phyloP scores from a whole-genome alignment of 2,329 filamentous ascomycete species.

The Microascus cirrosus region DNA sequence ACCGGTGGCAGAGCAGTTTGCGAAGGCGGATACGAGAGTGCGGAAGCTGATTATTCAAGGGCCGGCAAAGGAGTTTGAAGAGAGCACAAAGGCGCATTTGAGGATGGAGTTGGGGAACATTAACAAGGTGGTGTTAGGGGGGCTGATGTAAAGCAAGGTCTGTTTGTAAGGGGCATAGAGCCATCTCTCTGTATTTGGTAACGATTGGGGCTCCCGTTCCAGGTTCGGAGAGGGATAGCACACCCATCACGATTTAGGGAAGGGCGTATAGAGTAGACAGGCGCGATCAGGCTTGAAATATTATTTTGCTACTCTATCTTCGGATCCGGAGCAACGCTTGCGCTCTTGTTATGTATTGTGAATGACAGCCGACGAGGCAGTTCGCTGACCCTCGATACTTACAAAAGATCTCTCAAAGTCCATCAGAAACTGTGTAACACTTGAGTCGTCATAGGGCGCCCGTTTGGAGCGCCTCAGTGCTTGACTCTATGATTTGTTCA shows the following conservation, averaged over 20 bases:
- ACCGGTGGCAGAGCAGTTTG: constrained; percentile 70
- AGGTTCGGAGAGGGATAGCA: not conserved
- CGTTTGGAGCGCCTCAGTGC: constrained; percentile 58
- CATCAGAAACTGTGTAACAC: constrained; percentile 6
- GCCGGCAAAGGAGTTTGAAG: constrained; percentile 87
- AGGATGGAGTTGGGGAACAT: constrained; percentile 77
- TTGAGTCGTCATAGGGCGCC: constrained; percentile 4
- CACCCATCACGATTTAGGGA: not conserved
- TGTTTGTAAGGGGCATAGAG: not conserved
- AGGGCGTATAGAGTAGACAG: not conserved
- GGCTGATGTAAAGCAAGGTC: constrained; percentile 50
- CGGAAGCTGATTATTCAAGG: constrained; percentile 82
- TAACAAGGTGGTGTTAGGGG: constrained; percentile 80
- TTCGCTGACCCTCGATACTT: not conserved
- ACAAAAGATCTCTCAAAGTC: constrained; percentile 1
- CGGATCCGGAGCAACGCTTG: not conserved
- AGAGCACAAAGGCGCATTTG: constrained; percentile 63
- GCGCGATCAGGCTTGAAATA: not conserved
- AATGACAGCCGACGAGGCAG: not conserved
- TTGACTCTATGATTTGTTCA: constrained; percentile 98
- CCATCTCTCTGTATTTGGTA: not conserved
- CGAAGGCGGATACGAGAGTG: constrained; percentile 76
- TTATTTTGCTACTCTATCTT: not conserved
- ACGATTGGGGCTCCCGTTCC: not conserved
- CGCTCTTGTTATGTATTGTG: not conserved